Base-by-base conservation (phyloP, 1,284 basidiomycete species). In the Boletus sp. region DNA sequence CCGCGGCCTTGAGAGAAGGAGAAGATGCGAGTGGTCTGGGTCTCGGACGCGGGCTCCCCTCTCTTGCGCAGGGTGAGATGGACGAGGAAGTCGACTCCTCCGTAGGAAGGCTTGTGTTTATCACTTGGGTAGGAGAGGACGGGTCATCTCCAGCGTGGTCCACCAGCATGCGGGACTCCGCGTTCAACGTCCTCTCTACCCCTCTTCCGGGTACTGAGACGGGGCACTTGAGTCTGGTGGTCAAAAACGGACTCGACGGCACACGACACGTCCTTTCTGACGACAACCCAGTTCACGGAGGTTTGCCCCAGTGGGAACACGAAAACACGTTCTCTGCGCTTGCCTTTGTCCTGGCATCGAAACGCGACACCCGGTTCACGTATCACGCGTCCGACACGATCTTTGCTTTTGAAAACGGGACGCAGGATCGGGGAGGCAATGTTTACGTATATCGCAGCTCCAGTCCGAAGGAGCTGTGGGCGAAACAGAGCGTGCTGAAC, bases 341-440 rank as follows among this genome's bases (percentile, higher is more conserved):
- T 4, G 79, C 91, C 1, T 99, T 97, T 62, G 95, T 98, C 16
- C 76, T 99, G 25, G 92, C 93, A 1, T 94, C 92, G 4, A 99
- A 99, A 67, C 82, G 82, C 22, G 92, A 95, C 66, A 82, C 87
- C 1, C 79, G 89, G 12, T 91, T 94, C 68, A 86, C 86, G 2
- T 77, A 85, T 57, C 91, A 95, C 59, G 65, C 74, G 1, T 59
- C 69, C 1, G 61, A 69, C 29, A 73, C 75, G 8, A 82, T 89
- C 1, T 71, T 93, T 41, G 91, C 88, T 0, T 91, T 96, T 57
- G 93, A 95, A 62, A 80, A 81, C 50, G 86, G 89, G 22, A 64
- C 74, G 26, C 69, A 67, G 53, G 76, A 74, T 59, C 75, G 79
- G 17, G 82, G 84, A 13, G 83, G 88, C 2, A 94, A 95, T 59